phyloP scores from a whole-genome alignment of 2,329 filamentous ascomycete species.

The Verticillium tricorpus region DNA sequence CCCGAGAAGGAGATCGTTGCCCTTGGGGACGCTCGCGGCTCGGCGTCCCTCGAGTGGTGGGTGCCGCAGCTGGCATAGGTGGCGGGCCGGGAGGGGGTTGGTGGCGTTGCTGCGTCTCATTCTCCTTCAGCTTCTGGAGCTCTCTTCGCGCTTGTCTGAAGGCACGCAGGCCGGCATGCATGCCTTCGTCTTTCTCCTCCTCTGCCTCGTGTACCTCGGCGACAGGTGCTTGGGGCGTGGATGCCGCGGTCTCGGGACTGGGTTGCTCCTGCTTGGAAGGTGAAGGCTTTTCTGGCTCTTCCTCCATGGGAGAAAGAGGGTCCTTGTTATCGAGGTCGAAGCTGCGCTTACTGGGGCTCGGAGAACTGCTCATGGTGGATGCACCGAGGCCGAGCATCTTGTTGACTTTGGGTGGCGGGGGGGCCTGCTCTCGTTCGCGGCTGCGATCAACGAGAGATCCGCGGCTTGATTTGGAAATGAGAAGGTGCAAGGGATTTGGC shows the following conservation, averaged over 20 bases:
- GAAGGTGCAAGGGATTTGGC: constrained; percentile 57
- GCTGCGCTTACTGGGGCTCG: constrained; percentile 32
- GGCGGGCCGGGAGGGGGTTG: constrained; percentile 16
- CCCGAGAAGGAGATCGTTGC: constrained; percentile 35
- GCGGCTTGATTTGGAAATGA: constrained; percentile 63
- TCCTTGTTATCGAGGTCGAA: constrained; percentile 27
- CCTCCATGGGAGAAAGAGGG: constrained; percentile 18
- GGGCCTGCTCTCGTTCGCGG: constrained; percentile 33
- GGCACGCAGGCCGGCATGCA: constrained; percentile 48
- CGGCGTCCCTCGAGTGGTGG: constrained; percentile 10
- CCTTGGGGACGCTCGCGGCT: constrained; percentile 18
- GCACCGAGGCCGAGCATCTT: constrained; percentile 57
- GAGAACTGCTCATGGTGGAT: constrained; percentile 32
- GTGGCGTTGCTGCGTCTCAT: constrained; percentile 41
- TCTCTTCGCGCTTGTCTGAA: constrained; percentile 56
- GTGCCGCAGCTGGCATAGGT: constrained; percentile 1
- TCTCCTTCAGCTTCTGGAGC: constrained; percentile 50
- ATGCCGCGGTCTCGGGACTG: not conserved
- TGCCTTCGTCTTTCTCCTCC: constrained; percentile 23
- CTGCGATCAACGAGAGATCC: constrained; percentile 56
- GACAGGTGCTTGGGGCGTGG: not conserved
- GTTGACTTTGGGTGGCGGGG: constrained; percentile 48
- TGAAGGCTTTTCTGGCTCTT: constrained; percentile 14
- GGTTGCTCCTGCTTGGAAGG: not conserved
- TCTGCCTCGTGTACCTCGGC: constrained; percentile 17